Evolutionary conservation across 2,329 filamentous ascomycete species (phyloP).

Genomic region (Thielaviopsis punctulata): DNA sequence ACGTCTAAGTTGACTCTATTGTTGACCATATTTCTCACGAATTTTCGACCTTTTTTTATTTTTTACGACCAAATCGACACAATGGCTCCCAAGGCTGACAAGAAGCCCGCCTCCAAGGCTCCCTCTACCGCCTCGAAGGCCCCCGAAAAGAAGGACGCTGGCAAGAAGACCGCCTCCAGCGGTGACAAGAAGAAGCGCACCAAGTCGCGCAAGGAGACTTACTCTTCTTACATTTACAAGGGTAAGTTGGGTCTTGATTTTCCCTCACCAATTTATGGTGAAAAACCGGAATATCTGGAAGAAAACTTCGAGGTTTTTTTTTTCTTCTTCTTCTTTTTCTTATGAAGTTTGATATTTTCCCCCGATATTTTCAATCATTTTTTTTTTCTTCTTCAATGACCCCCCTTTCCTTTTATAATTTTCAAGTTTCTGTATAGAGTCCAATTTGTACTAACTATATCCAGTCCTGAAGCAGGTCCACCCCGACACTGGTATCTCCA

Average conservation of each 20-base stretch:
- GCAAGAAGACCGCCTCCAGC: slow-evolving; percentile 95
- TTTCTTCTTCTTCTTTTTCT: too few relatives aligned
- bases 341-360: too few relatives aligned
- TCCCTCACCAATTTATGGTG: neutral
- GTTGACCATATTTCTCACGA: neutral
- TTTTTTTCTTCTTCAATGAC: too few relatives aligned
- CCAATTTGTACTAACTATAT: slow-evolving; percentile 10
- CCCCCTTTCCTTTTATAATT: too few relatives aligned
- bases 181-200: slow-evolving; percentile 99
- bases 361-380: too few relatives aligned
- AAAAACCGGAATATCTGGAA: too few relatives aligned
- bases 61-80: slow-evolving; percentile 25
- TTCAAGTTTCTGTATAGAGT: neutral
- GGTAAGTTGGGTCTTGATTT: slow-evolving; percentile 37
- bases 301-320: too few relatives aligned
- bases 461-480: slow-evolving; percentile 99
- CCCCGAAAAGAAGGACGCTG: slow-evolving; percentile 96
- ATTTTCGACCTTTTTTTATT: slow-evolving; percentile 10
- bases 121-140: slow-evolving; percentile 54
- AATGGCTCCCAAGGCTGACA: slow-evolving; percentile 96
- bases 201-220: slow-evolving; percentile 99
- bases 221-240: slow-evolving; percentile 99
- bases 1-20: slow-evolving; percentile 10
- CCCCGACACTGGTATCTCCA: slow-evolving; percentile 99
- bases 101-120: slow-evolving; percentile 99